These are phyloP conservation scores for Penicillium dipodomyicola DNA, from an alignment of 495 filamentous ascomycete species.

Conservation along the genomic window DNA sequence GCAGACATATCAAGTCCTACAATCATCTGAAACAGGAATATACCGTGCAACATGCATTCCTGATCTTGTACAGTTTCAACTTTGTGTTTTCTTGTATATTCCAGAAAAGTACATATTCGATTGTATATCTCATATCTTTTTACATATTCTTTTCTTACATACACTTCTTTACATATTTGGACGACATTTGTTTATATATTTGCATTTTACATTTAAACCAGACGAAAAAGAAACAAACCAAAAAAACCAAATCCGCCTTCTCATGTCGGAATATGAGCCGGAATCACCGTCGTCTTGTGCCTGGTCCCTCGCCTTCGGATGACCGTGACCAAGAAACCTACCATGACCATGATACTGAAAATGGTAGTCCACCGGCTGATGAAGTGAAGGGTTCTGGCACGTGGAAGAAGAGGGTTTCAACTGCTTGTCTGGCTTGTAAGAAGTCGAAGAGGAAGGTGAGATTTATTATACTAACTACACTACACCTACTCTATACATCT, in stretches of 20 bases:
- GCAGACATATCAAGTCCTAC: not conserved
- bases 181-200: not conserved
- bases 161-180: not conserved
- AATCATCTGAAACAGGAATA: not conserved
- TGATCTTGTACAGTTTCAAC: constrained; percentile 9
- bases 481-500: not conserved
- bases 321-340: constrained; percentile 3
- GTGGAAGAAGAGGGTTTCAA: constrained; percentile 47
- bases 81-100: not conserved
- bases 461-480: not conserved
- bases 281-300: constrained; percentile 29
- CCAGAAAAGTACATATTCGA: constrained; percentile 5
- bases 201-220: not conserved
- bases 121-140: not conserved
- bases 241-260: not conserved
- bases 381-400: constrained; percentile 4
- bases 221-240: not conserved
- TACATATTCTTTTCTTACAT: not conserved
- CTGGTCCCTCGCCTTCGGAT: constrained; percentile 30
- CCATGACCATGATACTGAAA: constrained; percentile 4
- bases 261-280: constrained; percentile 24
- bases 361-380: constrained; percentile 14
- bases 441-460: constrained; percentile 48
- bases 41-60: not conserved
- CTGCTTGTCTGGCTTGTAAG: constrained; percentile 48